These are phyloP conservation scores for Phytophthora fragariae DNA, from an alignment of 352 stramenopile genomes.

Conservation along the genomic window DNA sequence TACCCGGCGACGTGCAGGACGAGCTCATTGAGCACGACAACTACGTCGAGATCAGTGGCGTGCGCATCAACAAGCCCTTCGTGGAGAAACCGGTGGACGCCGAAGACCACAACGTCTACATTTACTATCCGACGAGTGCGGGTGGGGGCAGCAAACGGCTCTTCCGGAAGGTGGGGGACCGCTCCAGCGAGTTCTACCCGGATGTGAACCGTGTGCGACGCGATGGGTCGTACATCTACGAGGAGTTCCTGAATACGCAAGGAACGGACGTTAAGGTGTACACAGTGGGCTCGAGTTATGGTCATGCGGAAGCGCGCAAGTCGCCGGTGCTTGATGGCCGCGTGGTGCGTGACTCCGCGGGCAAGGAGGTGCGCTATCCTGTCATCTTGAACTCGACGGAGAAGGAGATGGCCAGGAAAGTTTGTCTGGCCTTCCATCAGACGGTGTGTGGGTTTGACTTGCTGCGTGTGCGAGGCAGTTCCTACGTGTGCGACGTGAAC, in stretches of 20 bases:
- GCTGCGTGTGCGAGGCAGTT: constrained; percentile 91
- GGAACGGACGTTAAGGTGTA: constrained; percentile 99
- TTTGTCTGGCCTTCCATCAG: constrained; percentile 97
- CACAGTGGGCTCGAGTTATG: constrained; percentile 98
- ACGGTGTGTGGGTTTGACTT: constrained; percentile 99
- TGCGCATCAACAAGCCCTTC: constrained; percentile 99
- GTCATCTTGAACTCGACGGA: constrained; percentile 98
- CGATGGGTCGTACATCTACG: constrained; percentile 97
- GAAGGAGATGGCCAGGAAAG: constrained; percentile 98
- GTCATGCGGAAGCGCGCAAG: constrained; percentile 99
- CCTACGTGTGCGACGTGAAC: constrained; percentile 99
- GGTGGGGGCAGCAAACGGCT: constrained; percentile 98
- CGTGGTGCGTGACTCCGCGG: constrained; percentile 94
- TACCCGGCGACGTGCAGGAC: constrained; percentile 68
- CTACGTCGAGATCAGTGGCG: constrained; percentile 93
- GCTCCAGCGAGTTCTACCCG: constrained; percentile 96
- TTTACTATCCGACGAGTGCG: constrained; percentile 98
- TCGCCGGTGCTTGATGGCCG: constrained; percentile 97
- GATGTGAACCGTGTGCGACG: constrained; percentile 96
- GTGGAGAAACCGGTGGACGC: constrained; percentile 99
- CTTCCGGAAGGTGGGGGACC: constrained; percentile 98
- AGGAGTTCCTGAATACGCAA: constrained; percentile 99
- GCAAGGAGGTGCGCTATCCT: constrained; percentile 99
- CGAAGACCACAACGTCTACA: constrained; percentile 99
- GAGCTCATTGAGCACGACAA: constrained; percentile 84